Conservation (phyloP, 176 grass and related monocot genomes). For the Themeda triandra region DNA sequence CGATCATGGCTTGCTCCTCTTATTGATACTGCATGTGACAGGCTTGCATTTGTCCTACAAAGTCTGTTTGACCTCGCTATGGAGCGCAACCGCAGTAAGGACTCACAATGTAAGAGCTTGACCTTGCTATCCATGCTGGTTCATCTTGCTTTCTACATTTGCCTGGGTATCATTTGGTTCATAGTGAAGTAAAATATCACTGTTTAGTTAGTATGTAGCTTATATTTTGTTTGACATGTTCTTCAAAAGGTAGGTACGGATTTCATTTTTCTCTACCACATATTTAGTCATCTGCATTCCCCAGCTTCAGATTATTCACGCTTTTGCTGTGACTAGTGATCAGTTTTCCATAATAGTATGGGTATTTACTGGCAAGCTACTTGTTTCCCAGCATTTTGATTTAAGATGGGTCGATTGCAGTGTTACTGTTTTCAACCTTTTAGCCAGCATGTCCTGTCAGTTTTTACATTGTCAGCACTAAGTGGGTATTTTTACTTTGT, state of each 20-base stretch:
- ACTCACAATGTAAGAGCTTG: constrained; percentile 54
- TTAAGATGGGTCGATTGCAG: neutral
- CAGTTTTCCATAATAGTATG: neutral
- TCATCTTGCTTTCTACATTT: constrained; percentile 8
- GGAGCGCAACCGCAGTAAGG: constrained; percentile 60
- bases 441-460: neutral
- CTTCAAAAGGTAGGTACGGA: neutral
- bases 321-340: neutral
- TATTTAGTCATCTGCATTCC: neutral
- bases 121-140: neutral
- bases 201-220: neutral
- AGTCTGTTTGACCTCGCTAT: constrained; percentile 94
- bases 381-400: neutral
- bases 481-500: neutral
- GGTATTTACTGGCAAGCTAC: neutral
- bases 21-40: constrained; percentile 86
- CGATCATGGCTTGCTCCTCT: constrained; percentile 89
- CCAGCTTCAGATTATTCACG: neutral
- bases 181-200: neutral
- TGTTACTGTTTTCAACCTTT: constrained; percentile 10
- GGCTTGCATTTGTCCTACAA: constrained; percentile 91
- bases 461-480: neutral
- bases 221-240: neutral
- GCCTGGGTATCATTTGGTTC: neutral
- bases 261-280: neutral